These are phyloP conservation scores for Tylopilus orsonianus DNA, from an alignment of 1,284 basidiomycete genomes.

Conservation along the genomic window DNA sequence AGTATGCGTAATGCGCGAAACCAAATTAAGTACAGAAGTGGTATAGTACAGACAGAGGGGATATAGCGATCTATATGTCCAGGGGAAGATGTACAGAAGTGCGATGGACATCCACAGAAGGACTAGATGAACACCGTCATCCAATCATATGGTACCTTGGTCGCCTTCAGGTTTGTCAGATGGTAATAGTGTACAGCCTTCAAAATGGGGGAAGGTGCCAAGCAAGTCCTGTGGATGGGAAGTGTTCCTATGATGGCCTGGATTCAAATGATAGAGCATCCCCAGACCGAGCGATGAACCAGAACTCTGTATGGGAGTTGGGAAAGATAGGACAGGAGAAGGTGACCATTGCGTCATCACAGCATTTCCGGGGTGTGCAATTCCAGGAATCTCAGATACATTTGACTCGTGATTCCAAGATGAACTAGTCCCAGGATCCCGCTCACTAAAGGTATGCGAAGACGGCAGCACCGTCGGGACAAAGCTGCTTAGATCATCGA, in stretches of 20 bases:
- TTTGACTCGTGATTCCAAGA: slow-evolving; percentile 4
- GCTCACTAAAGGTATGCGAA: slow-evolving; percentile 6
- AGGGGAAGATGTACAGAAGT: slow-evolving; percentile 1
- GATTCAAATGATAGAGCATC: neutral
- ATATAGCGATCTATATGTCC: neutral
- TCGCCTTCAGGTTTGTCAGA: slow-evolving; percentile 4
- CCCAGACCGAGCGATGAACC: neutral
- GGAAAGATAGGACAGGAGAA: neutral
- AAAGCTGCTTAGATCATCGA: slow-evolving; percentile 4
- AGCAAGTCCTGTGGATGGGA: slow-evolving; percentile 1
- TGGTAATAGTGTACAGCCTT: slow-evolving; percentile 5
- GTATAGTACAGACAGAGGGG: slow-evolving; percentile 2
- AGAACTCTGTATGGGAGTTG: neutral
- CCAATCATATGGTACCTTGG: slow-evolving; percentile 2
- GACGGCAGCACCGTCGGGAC: neutral
- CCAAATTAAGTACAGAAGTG: too few species aligned
- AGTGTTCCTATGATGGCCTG: slow-evolving; percentile 8
- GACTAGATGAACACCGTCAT: neutral
- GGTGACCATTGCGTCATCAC: slow-evolving; percentile 8
- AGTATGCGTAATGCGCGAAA: neutral
- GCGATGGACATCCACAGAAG: neutral
- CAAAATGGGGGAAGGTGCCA: neutral
- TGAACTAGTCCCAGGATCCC: neutral
- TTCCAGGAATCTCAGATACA: neutral
- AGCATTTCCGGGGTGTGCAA: slow-evolving; percentile 1